These are phyloP conservation scores for Chlamydomonas eustigma DNA, from an alignment of 139 green algal genomes.

Conservation along the genomic window DNA sequence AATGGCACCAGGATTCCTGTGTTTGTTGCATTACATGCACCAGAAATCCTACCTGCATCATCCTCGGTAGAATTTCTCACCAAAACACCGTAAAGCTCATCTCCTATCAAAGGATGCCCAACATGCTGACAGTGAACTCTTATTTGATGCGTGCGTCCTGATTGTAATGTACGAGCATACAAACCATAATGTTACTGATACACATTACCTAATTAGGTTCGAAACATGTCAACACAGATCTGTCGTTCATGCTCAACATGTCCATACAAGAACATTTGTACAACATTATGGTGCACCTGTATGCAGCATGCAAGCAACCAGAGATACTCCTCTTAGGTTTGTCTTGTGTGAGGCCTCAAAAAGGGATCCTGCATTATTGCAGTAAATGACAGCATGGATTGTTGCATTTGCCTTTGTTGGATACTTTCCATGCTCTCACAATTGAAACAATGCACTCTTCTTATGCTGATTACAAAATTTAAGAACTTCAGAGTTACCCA, in stretches of 20 bases:
- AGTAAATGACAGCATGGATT: neutral
- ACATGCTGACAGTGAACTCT: constrained; percentile 53
- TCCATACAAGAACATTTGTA: no score
- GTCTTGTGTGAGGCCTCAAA: neutral
- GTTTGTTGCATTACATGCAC: neutral
- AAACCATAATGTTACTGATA: no score
- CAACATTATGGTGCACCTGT: no score
- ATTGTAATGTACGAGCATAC: no score
- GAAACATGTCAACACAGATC: no score
- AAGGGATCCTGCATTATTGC: neutral
- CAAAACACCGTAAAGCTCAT: constrained; percentile 61
- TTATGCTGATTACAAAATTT: no score
- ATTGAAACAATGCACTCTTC: neutral
- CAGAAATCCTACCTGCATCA: neutral
- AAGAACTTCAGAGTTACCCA: neutral
- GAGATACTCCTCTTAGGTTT: constrained; percentile 18
- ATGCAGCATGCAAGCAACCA: constrained; percentile 51
- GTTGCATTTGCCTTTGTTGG: no score
- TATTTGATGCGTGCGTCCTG: constrained; percentile 73
- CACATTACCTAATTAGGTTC: no score
- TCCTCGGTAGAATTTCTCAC: constrained; percentile 9
- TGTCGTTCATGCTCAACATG: no score
- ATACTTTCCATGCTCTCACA: neutral
- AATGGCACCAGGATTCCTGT: neutral
- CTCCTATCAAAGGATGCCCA: constrained; percentile 61